phyloP scores from a whole-genome alignment of 2,329 filamentous ascomycete genomes.

The Monilinia polystroma region DNA sequence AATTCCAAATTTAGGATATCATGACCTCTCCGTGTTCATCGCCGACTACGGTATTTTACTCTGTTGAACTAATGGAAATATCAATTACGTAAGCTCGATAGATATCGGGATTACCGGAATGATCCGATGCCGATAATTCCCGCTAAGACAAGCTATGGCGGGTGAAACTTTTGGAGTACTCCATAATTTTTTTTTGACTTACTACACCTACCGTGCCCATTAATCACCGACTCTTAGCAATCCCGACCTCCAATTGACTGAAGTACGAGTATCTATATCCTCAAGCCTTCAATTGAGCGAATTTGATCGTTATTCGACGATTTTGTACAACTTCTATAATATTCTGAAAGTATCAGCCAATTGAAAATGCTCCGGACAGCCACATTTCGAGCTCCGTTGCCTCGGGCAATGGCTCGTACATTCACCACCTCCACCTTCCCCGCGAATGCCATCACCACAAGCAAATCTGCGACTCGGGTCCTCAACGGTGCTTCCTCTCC shows the following conservation, averaged over 20 bases:
- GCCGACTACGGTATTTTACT: not conserved
- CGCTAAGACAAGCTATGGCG: constrained; percentile 12
- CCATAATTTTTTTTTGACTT: constrained; percentile 10
- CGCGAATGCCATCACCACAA: constrained; percentile 20
- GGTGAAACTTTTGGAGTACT: constrained; percentile 15
- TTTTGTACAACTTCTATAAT: constrained; percentile 12
- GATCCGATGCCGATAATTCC: constrained; percentile 15
- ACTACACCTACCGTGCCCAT: constrained; percentile 5
- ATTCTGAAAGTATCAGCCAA: not conserved
- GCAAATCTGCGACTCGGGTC: constrained; percentile 21
- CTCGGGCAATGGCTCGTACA: constrained; percentile 20
- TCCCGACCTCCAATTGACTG: constrained; percentile 10
- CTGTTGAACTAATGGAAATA: not conserved
- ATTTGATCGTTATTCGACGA: not conserved
- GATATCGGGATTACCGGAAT: not conserved
- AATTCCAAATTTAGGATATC: not conserved
- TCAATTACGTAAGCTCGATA: constrained; percentile 8
- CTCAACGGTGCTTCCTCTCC: constrained; percentile 18
- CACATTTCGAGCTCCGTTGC: constrained; percentile 22
- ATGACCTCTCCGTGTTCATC: not conserved
- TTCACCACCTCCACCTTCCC: constrained; percentile 17
- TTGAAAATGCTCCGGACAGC: constrained; percentile 21
- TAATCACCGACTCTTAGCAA: constrained; percentile 3
- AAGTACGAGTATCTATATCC: constrained; percentile 6
- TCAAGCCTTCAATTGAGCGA: constrained; percentile 19